Evolutionary conservation across 2,329 filamentous ascomycete genomes (phyloP), one percentile per base, ranked within the genome.

Genomic region (Pestalotiopsis sp.): DNA sequence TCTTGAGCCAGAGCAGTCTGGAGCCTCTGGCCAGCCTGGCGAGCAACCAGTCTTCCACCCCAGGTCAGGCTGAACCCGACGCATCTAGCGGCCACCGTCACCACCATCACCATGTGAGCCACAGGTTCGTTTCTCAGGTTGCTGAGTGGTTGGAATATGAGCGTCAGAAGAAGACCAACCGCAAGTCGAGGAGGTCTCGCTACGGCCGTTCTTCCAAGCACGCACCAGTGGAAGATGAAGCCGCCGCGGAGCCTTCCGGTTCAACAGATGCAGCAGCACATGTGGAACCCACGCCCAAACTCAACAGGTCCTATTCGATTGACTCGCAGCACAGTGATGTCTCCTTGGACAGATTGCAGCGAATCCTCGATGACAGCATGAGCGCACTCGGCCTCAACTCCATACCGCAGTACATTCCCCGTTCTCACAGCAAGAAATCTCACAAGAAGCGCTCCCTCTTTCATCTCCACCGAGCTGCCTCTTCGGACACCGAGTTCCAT

Each of bases 61-160:
- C 72, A 57, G 68, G 71, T 59, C 69, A 73, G 13, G 70, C 72
- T 57, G 77, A 79, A 66, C 39, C 72, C 70, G 7, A 77, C 13
- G 76, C 75, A 58, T 73, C 77, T 58, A 77, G 79, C 27, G 75
- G 76, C 31, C 77, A 77, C 41, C 80, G 78, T 56, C 77, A 77
- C 31, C 77, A 79, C 31, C 77, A 79, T 66, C 76, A 75, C 57
- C 73, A 75, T 36, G 74, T 77, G 56, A 84, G 84, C 66, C 84
- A 90, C 73, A 87, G 85, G 71, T 80, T 97, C 7, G 81, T 96
- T 36, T 86, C 90, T 23, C 93, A 97, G 76, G 90, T 98, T 14
- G 86, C 88, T 31, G 90, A 93, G 72, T 98, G 95, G 95, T 82
- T 98, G 52, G 90, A 95, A 73, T 88, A 91, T 64, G 94, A 98